Percentiles rank a stretch among this genome's conserved stretches.
phyloP scores from a whole-genome alignment of 768 basidiomycete species.

The Suillus discolor region DNA sequence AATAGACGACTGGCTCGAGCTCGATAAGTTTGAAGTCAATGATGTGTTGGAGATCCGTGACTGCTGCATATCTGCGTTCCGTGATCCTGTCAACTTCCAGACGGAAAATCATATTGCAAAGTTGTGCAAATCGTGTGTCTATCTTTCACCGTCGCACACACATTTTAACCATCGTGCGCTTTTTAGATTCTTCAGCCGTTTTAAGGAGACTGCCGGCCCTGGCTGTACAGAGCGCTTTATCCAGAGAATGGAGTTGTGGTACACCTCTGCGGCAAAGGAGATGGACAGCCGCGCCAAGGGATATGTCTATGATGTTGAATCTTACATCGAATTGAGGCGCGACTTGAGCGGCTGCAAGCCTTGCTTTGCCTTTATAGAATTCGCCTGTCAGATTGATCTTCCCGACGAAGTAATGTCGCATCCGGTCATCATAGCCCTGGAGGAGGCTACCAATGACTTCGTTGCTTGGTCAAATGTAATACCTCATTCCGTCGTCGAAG shows the following conservation, averaged over 20 bases:
- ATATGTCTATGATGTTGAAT: constrained; percentile 45
- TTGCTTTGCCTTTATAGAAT: background rate
- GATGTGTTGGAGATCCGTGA: constrained; percentile 31
- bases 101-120: constrained; percentile 20
- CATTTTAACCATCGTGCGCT: background rate
- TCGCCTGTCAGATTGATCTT: constrained; percentile 41
- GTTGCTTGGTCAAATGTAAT: constrained; percentile 50
- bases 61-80: constrained; percentile 32
- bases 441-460: constrained; percentile 50
- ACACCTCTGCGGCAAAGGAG: constrained; percentile 43
- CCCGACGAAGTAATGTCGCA: constrained; percentile 56
- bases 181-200: constrained; percentile 40
- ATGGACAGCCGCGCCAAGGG: constrained; percentile 42
- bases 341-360: constrained; percentile 23
- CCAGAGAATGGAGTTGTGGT: constrained; percentile 36
- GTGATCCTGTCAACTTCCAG: constrained; percentile 23
- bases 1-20: constrained; percentile 33
- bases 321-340: constrained; percentile 54
- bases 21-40: constrained; percentile 21
- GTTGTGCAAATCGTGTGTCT: constrained; percentile 37
- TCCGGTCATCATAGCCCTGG: constrained; percentile 46
- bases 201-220: constrained; percentile 38
- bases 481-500: constrained; percentile 2
- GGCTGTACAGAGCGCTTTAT: constrained; percentile 33
- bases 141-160: background rate